A percentile compares a stretch with the other conserved stretches of the same genome.
These are phyloP conservation scores for Warburgia ugandensis DNA, from an alignment of 164 flowering plant genomes.

Conservation along the genomic window DNA sequence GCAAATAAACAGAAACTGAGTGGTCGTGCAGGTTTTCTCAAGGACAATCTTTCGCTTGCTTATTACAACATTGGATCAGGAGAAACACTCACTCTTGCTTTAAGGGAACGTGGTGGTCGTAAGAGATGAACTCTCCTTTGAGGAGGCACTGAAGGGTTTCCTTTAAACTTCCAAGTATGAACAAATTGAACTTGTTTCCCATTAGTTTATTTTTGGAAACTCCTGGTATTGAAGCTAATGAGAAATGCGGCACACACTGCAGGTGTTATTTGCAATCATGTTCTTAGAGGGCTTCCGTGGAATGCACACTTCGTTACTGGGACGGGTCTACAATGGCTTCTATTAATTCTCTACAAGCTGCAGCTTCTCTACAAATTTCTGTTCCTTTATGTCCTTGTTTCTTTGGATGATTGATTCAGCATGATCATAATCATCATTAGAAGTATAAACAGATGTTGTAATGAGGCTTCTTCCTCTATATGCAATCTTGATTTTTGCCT, in stretches of 20 bases:
- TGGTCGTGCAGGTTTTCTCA: conserved; percentile 94
- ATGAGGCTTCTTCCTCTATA: not conserved
- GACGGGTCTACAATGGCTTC: too few species aligned
- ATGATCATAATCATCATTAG: too few species aligned
- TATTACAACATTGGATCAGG: conserved; percentile 78
- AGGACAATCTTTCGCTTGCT: conserved; percentile 94
- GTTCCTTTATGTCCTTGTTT: too few species aligned
- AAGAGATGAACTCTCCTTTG: conserved; percentile 53
- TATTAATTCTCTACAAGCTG: too few species aligned
- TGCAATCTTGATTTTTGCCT: not conserved
- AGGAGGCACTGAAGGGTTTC: conserved; percentile 1
- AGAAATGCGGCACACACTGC: too few species aligned
- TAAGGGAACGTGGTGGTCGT: conserved; percentile 99
- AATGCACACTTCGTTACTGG: too few species aligned
- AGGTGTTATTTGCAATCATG: too few species aligned
- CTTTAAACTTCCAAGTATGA: too few species aligned
- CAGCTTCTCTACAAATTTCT: too few species aligned
- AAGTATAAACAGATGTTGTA: not conserved
- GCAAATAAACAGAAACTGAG: conserved; percentile 97
- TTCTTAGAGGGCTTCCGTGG: too few species aligned
- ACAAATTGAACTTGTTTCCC: not conserved
- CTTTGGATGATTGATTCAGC: too few species aligned
- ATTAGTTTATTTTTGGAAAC: not conserved
- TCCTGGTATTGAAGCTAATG: too few species aligned
- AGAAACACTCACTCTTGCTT: conserved; percentile 72